Evolutionary conservation across 1,284 basidiomycete genomes (phyloP), one percentile per base, ranked within the genome.

Genomic region (Fomitopsis pinicola): DNA sequence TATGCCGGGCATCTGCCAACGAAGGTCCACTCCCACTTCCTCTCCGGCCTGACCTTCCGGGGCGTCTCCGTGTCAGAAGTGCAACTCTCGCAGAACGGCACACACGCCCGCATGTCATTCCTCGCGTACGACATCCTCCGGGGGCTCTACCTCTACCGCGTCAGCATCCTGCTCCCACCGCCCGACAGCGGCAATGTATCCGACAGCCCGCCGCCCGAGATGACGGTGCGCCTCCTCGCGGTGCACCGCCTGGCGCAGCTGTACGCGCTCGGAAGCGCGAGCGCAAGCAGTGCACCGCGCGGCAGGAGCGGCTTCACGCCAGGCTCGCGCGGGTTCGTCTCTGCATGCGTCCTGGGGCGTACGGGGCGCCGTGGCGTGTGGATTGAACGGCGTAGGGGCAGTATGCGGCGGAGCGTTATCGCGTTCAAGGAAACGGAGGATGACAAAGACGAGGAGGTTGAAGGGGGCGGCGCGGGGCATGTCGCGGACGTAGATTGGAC

Each of bases 61-160:
- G 73, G 75, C 10, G 76, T 78, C 0, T 77, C 78, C 3, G 75
- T 83, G 59, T 78, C 82, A 17, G 7, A 63, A 53, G 58, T 62
- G 42, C 35, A 19, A 3, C 46, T 36, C 30, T 22, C 50, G 15
- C 38, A 40, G 26, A 12, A 22, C 17, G 26, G 19, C 54, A 14
- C 40, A n/a, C 33, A 57, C 50, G 15, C 69, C 68, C 5, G 63
- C 80, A 12, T 54, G 42, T 75, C 73, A 17, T 72, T 83, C 62
- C 75, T 85, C 56, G 78, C 78, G n/a, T 80, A 80, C 64, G 83
- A 86, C 63, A 73, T 81, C 44, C 74, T 82, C 19, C 78, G 78
- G 65, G 84, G 85, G 0, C 74, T 85, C 26, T 84, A 79, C 66
- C 78, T 80, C 61, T 85, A 78, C 63, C 60, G 68, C 17, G 73